Conservation (phyloP, 2,329 filamentous ascomycete genomes). For the Leptographium lundbergii region DNA sequence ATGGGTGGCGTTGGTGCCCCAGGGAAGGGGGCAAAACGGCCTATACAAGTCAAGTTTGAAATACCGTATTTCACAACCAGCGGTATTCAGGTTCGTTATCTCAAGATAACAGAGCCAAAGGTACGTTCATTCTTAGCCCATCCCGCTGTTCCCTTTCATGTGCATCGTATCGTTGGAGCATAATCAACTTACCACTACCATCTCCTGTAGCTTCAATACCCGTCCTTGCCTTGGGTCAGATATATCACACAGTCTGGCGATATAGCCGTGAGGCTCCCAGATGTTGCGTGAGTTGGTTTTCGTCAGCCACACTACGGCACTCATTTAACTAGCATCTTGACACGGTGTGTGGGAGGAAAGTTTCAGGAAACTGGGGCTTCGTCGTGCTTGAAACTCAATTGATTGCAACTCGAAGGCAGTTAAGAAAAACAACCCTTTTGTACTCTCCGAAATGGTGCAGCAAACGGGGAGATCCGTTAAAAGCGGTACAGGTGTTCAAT, state of each 20-base stretch:
- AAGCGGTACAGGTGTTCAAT: too few relatives aligned
- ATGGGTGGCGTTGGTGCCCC: constrained; percentile 77
- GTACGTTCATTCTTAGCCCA: constrained; percentile 33
- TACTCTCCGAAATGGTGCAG: too few relatives aligned
- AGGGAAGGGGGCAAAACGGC: constrained; percentile 78
- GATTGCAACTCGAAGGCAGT: too few relatives aligned
- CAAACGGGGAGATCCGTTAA: too few relatives aligned
- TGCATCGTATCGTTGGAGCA: not conserved
- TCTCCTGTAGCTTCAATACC: constrained; percentile 73
- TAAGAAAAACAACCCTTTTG: too few relatives aligned
- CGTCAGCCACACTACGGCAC: not conserved
- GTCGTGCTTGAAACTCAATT: too few relatives aligned
- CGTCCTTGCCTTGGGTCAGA: constrained; percentile 90
- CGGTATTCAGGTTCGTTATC: constrained; percentile 93
- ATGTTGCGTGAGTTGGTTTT: constrained; percentile 49
- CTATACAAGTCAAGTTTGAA: constrained; percentile 98
- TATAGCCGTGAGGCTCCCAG: constrained; percentile 89
- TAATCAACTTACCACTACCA: not conserved
- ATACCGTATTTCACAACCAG: constrained; percentile 99
- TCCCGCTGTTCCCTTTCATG: not conserved
- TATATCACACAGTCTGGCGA: constrained; percentile 98
- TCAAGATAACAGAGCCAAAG: constrained; percentile 99
- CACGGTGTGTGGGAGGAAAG: too few relatives aligned
- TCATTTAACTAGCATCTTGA: not conserved
- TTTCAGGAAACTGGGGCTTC: too few relatives aligned